phyloP scores from a whole-genome alignment of 2,329 filamentous ascomycete genomes.

The Alternaria ventricosa region DNA sequence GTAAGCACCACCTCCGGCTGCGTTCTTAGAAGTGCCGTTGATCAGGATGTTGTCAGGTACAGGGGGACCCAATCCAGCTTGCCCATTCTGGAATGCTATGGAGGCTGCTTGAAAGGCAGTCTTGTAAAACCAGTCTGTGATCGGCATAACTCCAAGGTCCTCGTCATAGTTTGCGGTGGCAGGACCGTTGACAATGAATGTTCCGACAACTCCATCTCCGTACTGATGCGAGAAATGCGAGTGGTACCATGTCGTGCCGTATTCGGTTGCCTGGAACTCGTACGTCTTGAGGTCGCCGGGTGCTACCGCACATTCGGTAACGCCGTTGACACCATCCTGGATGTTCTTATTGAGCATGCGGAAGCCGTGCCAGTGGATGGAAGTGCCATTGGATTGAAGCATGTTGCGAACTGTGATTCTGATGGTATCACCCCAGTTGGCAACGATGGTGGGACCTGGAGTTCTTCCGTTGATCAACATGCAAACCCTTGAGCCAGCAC shows the following conservation, averaged over 20 bases:
- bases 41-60: constrained; percentile 55
- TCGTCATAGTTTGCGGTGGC: constrained; percentile 41
- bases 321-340: constrained; percentile 60
- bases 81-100: constrained; percentile 29
- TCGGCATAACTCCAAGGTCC: constrained; percentile 34
- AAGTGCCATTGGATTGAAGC: constrained; percentile 63
- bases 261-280: constrained; percentile 38
- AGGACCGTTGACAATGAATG: constrained; percentile 38
- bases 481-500: constrained; percentile 42
- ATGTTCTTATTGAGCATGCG: constrained; percentile 62
- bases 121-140: constrained; percentile 53
- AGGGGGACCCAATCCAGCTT: constrained; percentile 35
- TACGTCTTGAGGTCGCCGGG: constrained; percentile 55
- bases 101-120: constrained; percentile 37
- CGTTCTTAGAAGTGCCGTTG: constrained; percentile 63
- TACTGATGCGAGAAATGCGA: constrained; percentile 53
- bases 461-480: constrained; percentile 58
- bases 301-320: constrained; percentile 53
- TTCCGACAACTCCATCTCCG: constrained; percentile 50
- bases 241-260: constrained; percentile 49
- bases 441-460: constrained; percentile 67
- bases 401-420: constrained; percentile 60
- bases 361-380: constrained; percentile 69
- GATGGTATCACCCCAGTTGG: constrained; percentile 50
- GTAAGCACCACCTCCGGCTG: constrained; percentile 45